phyloP scores from a whole-genome alignment of 2,329 filamentous ascomycete species.

The Paraconiothyrium brasiliense region DNA sequence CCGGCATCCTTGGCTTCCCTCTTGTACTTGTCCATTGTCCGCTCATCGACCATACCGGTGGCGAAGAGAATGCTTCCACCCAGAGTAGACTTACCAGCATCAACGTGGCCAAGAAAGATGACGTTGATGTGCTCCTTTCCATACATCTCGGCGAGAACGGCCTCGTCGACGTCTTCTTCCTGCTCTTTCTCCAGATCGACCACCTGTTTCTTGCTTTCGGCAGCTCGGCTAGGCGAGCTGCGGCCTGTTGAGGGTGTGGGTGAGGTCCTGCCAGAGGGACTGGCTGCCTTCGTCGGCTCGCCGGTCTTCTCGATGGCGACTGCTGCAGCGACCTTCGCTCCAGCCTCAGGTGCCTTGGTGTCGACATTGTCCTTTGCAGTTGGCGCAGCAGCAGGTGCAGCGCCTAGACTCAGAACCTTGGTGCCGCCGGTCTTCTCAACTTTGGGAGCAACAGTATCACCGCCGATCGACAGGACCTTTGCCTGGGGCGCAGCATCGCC shows the following conservation, averaged over 20 bases:
- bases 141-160: conserved; percentile 92
- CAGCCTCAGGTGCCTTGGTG: conserved; percentile 67
- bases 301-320: conserved; percentile 95
- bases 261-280: conserved; percentile 75
- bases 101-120: conserved; percentile 97
- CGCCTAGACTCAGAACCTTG: conserved; percentile 82
- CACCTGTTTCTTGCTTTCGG: conserved; percentile 73
- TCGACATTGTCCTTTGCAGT: conserved; percentile 58
- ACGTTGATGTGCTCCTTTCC: conserved; percentile 95
- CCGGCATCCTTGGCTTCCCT: conserved; percentile 94
- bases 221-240: conserved; percentile 74
- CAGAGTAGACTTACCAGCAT: conserved; percentile 96
- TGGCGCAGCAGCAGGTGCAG: conserved; percentile 59
- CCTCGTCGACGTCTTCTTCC: conserved; percentile 78
- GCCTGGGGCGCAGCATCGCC: conserved; percentile 65
- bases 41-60: conserved; percentile 99
- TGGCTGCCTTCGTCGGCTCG: conserved; percentile 64
- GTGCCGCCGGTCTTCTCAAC: conserved; percentile 61
- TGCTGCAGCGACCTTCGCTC: conserved; percentile 82
- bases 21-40: conserved; percentile 93
- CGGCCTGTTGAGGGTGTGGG: conserved; percentile 85
- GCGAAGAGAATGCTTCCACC: conserved; percentile 92
- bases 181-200: conserved; percentile 88
- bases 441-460: conserved; percentile 63
- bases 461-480: conserved; percentile 69